Base-by-base conservation (phyloP, 2,329 filamentous ascomycete genomes). In the Gyromitra esculenta region DNA sequence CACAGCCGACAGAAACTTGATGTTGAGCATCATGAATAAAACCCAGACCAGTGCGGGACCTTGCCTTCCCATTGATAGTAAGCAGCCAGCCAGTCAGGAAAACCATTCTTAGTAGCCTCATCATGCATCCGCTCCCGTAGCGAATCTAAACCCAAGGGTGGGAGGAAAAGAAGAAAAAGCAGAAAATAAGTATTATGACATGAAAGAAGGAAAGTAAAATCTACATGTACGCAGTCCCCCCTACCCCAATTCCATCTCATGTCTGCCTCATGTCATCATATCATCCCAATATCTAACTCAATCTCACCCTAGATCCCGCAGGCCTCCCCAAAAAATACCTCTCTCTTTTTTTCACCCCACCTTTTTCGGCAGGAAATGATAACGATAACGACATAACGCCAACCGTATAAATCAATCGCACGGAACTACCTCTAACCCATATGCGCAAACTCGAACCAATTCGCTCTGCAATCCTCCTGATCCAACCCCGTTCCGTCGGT, bases 361-460 rank as follows among this genome's bases (percentile, higher is more conserved):
- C 37, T 25, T 52, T 72, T 41, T 59, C 39, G n/a, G n/a, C 41
- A 75, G 48, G 31, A 75, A 57, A 57, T 25, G 31, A 70, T 9
- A 60, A 45, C 9, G 41, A 64, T 35, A 69, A 75, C 54, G 45
- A 56, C 57, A 39, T 25, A 66, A 66, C 11, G 60, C 11, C 35
- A 54, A 25, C 25, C 50, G 7, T n/a, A 25, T 56, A 39, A 31
- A 35, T 11, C 18, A 60, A 60, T 25, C 35, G 57, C n/a, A 39
- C 31, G n/a, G 37, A 41, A 68, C 11, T 43, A 41, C 9, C 25
- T 77, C 86, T 84, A 96, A 81, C 89, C 90, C 87, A 92, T 93
- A 68, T 94, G 93, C 21, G 91, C 93, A 82, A 92, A 96, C 85
- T 97, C 97, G 88, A 99, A 98, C 92, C 96, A 99, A 83, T 94